Evolutionary conservation across 2,329 filamentous ascomycete genomes (phyloP), one percentile per base, ranked within the genome.

Genomic region (Aspergillus terreus): DNA sequence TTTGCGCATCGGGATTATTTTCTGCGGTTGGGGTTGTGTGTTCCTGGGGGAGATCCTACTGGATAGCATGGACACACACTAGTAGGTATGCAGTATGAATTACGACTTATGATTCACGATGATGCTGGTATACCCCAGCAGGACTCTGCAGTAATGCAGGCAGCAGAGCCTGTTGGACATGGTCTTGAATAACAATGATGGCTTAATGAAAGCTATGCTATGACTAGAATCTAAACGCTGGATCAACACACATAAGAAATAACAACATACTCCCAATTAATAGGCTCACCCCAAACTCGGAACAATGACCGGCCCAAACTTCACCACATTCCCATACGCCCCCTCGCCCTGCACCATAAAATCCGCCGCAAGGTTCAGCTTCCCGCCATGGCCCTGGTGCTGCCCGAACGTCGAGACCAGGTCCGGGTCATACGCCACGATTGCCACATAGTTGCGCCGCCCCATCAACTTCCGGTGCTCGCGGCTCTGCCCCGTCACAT

Each of bases 1-100:
- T 95, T 95, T 70, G 88, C 92, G 1, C 94, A 99, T 73, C 78
- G 94, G 36, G 94, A 99, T 73, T 99, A 99, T 71, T 97, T 99
- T 72, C 95, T 90, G 89, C 81, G 94, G 51, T 71, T 99, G 48
- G 94, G 94, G 0, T 75, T 97, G 30, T 99, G 94, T 72, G 78
- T 96, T 2, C 92, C 92, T 0, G 87, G 87, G 11, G 88, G 88
- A 12, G 68, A 71, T 57, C 66, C 64, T 10, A 65, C 62, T 32
- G 61, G 59, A 30, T 50, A 51, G 50, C 12, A 19, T 19, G 19
- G 42, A 23, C 23, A 23, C 4, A 3, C 23, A 23, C 23, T 23
- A 23, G 5, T 23, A 23, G 23, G 23, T 23, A 23, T 6, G 23
- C 6, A 6, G 23, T 23, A 23, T 46, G 46, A 30, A 23, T 23